phyloP scores from a whole-genome alignment of 2,329 filamentous ascomycete species.

The Sarocladium brachiariae region DNA sequence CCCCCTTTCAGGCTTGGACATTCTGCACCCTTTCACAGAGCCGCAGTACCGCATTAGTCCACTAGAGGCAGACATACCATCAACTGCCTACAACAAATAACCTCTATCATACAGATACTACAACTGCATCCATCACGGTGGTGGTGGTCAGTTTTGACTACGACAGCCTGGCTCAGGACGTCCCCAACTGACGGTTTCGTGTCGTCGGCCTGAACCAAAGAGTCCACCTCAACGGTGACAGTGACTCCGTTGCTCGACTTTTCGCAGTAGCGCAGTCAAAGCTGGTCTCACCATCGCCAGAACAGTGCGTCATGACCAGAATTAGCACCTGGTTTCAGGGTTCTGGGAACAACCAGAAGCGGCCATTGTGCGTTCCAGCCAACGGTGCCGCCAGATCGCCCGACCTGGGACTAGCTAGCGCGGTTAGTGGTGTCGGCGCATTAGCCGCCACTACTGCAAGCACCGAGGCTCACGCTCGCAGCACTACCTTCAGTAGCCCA shows the following conservation, averaged over 20 bases:
- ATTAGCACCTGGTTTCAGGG: slow-evolving; percentile 7
- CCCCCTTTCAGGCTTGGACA: not conserved
- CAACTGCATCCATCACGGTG: too few species aligned
- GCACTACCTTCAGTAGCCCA: not conserved
- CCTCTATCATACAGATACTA: too few species aligned
- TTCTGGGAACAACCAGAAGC: not conserved
- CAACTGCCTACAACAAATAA: not conserved
- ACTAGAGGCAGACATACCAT: not conserved
- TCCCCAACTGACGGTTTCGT: too few species aligned
- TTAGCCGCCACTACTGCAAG: slow-evolving; percentile 7
- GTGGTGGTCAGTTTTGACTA: too few species aligned
- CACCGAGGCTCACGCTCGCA: slow-evolving; percentile 3
- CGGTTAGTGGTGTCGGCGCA: slow-evolving; percentile 5
- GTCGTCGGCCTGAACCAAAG: too few species aligned
- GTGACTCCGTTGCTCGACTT: not conserved
- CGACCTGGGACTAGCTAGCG: not conserved
- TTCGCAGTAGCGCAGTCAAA: not conserved
- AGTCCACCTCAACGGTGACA: too few species aligned
- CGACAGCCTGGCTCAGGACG: too few species aligned
- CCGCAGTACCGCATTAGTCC: slow-evolving; percentile 1
- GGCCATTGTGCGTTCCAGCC: slow-evolving; percentile 6
- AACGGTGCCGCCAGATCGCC: not conserved
- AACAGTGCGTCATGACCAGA: slow-evolving; percentile 3
- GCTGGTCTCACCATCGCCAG: slow-evolving; percentile 3
- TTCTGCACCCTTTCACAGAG: slow-evolving; percentile 6